Evolutionary conservation across 345 rosid genomes (phyloP).

Genomic region (Salix dunnii): DNA sequence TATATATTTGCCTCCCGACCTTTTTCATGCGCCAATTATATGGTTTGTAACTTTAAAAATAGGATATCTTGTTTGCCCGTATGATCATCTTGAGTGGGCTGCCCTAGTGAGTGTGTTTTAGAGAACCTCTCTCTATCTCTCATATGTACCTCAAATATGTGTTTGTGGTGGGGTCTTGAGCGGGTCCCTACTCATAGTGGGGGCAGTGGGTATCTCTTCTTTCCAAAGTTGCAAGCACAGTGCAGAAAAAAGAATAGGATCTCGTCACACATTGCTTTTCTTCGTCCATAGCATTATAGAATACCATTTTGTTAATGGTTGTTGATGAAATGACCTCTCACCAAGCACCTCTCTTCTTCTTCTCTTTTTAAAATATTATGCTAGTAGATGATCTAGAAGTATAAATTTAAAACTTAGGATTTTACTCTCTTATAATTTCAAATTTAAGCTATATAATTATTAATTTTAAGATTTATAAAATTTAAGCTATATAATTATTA

Average conservation of each 20-base stretch:
- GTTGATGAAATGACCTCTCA: constrained; percentile 54
- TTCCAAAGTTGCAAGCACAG: constrained; percentile 28
- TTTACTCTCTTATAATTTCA: too few relatives aligned
- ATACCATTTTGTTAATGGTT: constrained; percentile 32
- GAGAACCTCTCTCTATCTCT: background rate
- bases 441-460: too few relatives aligned
- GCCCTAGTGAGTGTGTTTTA: background rate
- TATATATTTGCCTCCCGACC: background rate
- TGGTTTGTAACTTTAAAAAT: constrained; percentile 15
- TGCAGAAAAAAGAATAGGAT: constrained; percentile 16
- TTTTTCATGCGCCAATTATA: constrained; percentile 10
- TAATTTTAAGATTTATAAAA: too few relatives aligned
- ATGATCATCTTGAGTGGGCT: constrained; percentile 26
- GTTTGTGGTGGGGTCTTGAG: constrained; percentile 12
- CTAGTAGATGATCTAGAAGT: too few relatives aligned
- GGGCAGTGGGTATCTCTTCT: constrained; percentile 36
- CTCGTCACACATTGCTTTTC: constrained; percentile 12
- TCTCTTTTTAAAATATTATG: background rate
- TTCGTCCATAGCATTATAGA: constrained; percentile 25
- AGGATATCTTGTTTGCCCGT: constrained; percentile 24
- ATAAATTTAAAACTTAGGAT: too few relatives aligned
- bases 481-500: too few relatives aligned
- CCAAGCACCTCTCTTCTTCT: constrained; percentile 23
- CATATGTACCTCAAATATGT: background rate
- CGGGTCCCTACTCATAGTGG: constrained; percentile 30